A percentile compares a stretch with the other conserved stretches of the same genome.
Evolutionary conservation across 2,329 filamentous ascomycete species (phyloP).

Genomic region (Curvularia sp.): DNA sequence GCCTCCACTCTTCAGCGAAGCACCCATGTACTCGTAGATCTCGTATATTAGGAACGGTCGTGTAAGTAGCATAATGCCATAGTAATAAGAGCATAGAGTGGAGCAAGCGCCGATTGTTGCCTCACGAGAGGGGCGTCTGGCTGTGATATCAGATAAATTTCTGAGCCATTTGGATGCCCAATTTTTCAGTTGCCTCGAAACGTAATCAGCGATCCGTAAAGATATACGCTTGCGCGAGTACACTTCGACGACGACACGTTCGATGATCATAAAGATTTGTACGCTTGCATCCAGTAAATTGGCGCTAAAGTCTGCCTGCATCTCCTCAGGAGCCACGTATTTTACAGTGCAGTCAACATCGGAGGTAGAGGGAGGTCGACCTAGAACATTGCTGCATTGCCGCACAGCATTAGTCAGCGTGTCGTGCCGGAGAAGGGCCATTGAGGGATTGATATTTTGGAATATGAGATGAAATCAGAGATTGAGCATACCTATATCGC

Average conservation of each 20-base stretch:
- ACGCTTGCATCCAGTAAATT: slow-evolving; percentile 46
- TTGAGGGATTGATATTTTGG: neutral
- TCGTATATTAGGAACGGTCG: slow-evolving; percentile 63
- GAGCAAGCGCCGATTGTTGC: slow-evolving; percentile 57
- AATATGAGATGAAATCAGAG: neutral
- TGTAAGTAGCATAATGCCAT: slow-evolving; percentile 62
- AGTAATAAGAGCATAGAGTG: slow-evolving; percentile 61
- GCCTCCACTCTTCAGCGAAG: slow-evolving; percentile 40
- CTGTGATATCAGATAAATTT: slow-evolving; percentile 37
- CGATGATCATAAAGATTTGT: slow-evolving; percentile 59
- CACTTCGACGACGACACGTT: slow-evolving; percentile 57
- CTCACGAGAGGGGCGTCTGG: slow-evolving; percentile 35
- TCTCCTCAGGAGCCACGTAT: slow-evolving; percentile 41
- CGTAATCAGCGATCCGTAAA: slow-evolving; percentile 51
- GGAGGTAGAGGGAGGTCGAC: slow-evolving; percentile 61
- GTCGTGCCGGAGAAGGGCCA: neutral
- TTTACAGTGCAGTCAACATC: slow-evolving; percentile 59
- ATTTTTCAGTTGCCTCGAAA: slow-evolving; percentile 51
- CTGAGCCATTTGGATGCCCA: slow-evolving; percentile 52
- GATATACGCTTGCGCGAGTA: slow-evolving; percentile 55
- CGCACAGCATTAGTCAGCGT: neutral
- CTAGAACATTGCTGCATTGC: slow-evolving; percentile 54
- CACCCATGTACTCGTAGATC: slow-evolving; percentile 50
- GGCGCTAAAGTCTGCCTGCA: slow-evolving; percentile 23
- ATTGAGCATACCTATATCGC: neutral